Evolutionary conservation across 2,329 filamentous ascomycete genomes (phyloP), one percentile per base, ranked within the genome.

Genomic region (Graphilbum sp.): DNA sequence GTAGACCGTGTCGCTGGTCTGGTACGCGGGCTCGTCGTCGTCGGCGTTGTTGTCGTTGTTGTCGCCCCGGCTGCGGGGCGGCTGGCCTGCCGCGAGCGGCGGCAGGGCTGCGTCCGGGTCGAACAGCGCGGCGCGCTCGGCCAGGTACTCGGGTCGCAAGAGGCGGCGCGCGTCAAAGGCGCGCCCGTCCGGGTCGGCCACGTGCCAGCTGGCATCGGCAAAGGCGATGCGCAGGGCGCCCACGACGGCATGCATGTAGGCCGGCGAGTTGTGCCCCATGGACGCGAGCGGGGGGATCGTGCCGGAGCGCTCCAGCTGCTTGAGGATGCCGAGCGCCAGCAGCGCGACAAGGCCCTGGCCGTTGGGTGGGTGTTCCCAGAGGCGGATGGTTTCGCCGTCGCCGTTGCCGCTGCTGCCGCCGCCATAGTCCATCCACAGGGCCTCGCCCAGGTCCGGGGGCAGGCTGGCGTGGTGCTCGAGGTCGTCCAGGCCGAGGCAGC

Each of bases 341-440:
- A 95, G 62, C 0, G 88, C 88, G 2, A 96, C 84, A 42, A 96
- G 86, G 1, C 88, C 88, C 57, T 96, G 88, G 0, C 88, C 87
- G 46, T 95, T 96, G 2, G 88, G 88, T 20, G 88, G 86, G 51
- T 95, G 87, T 52, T 96, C 88, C 88, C 88, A 96, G 0, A 96
- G 63, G 55, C 15, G 79, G 64, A 53, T 94, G 76, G 69, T 15
- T 94, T 59, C n/a, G n/a, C n/a, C n/a, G n/a, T 51, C 94, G 86
- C 2, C 84, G 81, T 2, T 87, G 59, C 5, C 75, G 76, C 21
- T 94, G 60, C 45, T 66, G 0, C 87, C 72, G 0, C 84, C 82
- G 49, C 82, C 78, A 32, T 92, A 69, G 8, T 94, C 63, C 70
- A 3, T 82, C 85, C 36, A 95, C 73, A 20, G 74, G 64, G 1